Evolutionary conservation across 352 stramenopile species (phyloP), one percentile per base, ranked within the genome.

Genomic region (Pythium plurisporium): DNA sequence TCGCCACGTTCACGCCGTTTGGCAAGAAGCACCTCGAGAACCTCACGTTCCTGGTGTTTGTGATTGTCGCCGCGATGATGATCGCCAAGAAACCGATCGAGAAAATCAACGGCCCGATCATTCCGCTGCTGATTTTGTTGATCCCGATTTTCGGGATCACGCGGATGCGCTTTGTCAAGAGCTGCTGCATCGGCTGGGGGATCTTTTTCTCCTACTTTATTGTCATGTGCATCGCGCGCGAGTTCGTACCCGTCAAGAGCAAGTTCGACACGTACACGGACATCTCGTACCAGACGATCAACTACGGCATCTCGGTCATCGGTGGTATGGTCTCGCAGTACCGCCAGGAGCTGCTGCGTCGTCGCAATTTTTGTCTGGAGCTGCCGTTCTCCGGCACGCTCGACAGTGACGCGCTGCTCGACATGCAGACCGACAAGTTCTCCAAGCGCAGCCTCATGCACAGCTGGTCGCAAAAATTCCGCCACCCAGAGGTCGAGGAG

Each of bases 61-160:
- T 79, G 14, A 23, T 87, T 43, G 74, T 91, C 23, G 72, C 75
- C 1, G 55, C 46, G n/a, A 59, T 70, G 30, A 87, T 91, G 77
- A 88, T 91, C 55, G 74, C 74, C 51, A 89, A 91, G 69, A 91
- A 91, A 59, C 79, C 79, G 6, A 66, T 91, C 20, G 76, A 88
- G 34, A 85, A 88, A 31, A 65, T 66, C 34, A 84, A 74, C 37
- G 79, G 79, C 1, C 79, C 82, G 14, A 62, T 91, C 3, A 86
- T 91, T 25, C 82, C 82, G 40, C 62, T 91, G 63, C 64, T 91
- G n/a, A 86, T 91, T 45, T 53, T 91, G 26, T 53, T 91, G n/a
- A 89, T 91, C 20, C 82, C 82, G 30, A 86, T 91, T 57, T 91
- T 88, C 43, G 82, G 82, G n/a, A 91, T 91, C 62, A 91, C 82